Conservation (phyloP, 495 filamentous ascomycete genomes). For the Pyrenula massariospora region DNA sequence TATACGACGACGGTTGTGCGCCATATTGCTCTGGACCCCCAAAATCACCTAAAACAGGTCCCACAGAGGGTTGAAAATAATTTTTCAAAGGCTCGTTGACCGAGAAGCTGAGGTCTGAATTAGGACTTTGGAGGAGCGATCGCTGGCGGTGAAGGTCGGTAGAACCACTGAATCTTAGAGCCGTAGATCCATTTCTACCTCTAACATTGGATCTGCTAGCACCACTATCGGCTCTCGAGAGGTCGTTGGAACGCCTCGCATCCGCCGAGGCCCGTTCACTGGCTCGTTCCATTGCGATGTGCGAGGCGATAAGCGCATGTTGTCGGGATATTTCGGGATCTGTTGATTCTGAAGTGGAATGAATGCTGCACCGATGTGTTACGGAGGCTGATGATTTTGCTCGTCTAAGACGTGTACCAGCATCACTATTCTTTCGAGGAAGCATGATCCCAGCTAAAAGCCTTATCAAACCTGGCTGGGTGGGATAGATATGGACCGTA, state of each 20-base stretch:
- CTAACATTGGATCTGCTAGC: slow-evolving; percentile 28
- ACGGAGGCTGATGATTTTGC: slow-evolving; percentile 55
- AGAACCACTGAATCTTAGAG: slow-evolving; percentile 6
- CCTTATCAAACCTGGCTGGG: slow-evolving; percentile 2
- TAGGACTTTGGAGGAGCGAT: slow-evolving; percentile 1
- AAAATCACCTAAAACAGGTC: slow-evolving; percentile 25
- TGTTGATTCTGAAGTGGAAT: slow-evolving; percentile 26
- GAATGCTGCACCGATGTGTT: slow-evolving; percentile 19
- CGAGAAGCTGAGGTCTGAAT: slow-evolving; percentile 1
- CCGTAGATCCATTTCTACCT: slow-evolving; percentile 11
- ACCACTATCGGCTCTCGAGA: slow-evolving; percentile 12
- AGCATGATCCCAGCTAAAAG: slow-evolving; percentile 26
- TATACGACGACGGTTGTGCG: slow-evolving; percentile 61
- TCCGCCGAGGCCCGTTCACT: slow-evolving; percentile 27
- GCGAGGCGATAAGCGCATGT: slow-evolving; percentile 59
- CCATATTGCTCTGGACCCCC: slow-evolving; percentile 47
- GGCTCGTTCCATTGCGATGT: slow-evolving; percentile 49
- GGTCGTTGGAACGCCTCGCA: slow-evolving; percentile 18
- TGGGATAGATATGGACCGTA: not conserved
- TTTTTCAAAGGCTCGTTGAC: not conserved
- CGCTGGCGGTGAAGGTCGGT: slow-evolving; percentile 1
- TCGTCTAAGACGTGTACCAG: slow-evolving; percentile 37
- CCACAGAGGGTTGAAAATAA: slow-evolving; percentile 7
- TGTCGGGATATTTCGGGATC: slow-evolving; percentile 42
- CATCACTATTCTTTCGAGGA: slow-evolving; percentile 27